Evolutionary conservation across 192 early-diverging fungal genomes (phyloP), one percentile per base, ranked within the genome.

Genomic region (Thoreauomyces humboldtii): DNA sequence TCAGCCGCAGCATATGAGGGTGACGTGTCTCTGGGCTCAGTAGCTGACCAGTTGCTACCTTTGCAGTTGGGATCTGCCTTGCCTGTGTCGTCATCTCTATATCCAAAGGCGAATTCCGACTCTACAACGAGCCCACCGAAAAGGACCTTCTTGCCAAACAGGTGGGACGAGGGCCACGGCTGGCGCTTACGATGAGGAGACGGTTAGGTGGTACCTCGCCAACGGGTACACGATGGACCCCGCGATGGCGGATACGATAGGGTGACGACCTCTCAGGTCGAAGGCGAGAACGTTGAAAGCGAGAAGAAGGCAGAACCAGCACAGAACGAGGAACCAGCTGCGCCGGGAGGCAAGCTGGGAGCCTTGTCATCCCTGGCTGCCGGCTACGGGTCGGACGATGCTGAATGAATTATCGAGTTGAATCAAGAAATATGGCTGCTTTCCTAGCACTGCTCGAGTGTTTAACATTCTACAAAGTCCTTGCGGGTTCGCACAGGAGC

Each of bases 21-120:
- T 11, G 11, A 61, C 42, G 21, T 61, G 11, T 17, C 1, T 27
- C 29, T 48, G 22, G 27, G 37, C 9, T 0, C 11, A 24, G 1
- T 55, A 17, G 22, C 59, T 44, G 12, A 51, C 21, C 24, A 15
- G 7, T 57, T 43, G 17, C 32, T 24, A 1, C 1, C 1, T 2
- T 41, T n/a, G 56, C 55, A 12, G 63, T 86, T 22, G 89, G 89
- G 6, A 90, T 89, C 71, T 87, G 85, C 64, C 73, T 87, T 22
- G 88, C 85, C 7, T 77, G 80, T 5, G 78, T 79, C 44, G 81
- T 87, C 14, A 78, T 90, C 43, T 76, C 89, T 21, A 72, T 75
- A 36, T 82, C 81, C 78, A 88, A 91, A 63, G 87, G 87, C 15
- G 68, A 66, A n/a, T 91, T 88, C 81, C 81, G 84, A 48, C 70